Evolutionary conservation across 208 protist species (phyloP), one percentile per base, ranked within the genome.

Genomic region (Borovskyia barvae): DNA sequence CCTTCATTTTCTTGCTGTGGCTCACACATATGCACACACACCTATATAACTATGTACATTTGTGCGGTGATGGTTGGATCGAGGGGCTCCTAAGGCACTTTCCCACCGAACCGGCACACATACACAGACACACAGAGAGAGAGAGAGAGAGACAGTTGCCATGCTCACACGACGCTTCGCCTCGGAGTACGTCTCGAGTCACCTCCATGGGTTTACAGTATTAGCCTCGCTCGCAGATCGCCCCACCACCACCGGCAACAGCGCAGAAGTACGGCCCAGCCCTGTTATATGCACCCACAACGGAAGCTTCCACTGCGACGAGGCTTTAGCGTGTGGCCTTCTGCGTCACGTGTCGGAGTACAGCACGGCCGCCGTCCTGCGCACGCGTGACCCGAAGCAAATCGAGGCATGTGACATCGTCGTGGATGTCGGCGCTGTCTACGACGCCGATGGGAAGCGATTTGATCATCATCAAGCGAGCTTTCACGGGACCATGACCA

Each of bases 391-490:
- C 65, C 58, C 64, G 3, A 67, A 51, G 26, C 33, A 84, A 59
- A 75, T 98, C 35, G 80, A 81, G 12, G 19, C 62, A 28, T 82
- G 77, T 39, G 77, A 85, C 40, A 77, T 98, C 46, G 85, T 98
- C 4, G 92, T 98, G 40, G 98, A 99, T 76, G 96, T 99, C 24
- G 98, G 97, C 43, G 94, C 81, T 25, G 67, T 90, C 24, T 98
- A 98, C 79, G 87, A 98, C 59, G 75, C 72, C 1, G 68, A 45
- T n/a, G 57, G 35, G 30, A 49, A 81, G 26, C 85, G 86, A 55
- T 99, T 83, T 60, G 97, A 99, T 68, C 97, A 99, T 72, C 97
- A 99, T 66, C 97, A 99, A 80, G 59, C 68, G 9, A 82, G 66
- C 20, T 98, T 98, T 68, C 77, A 85, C n/a, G 85, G 80, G 20